Evolutionary conservation across 768 basidiomycete genomes (phyloP), one percentile per base, ranked within the genome.

Genomic region (Butyriboletus loyo): DNA sequence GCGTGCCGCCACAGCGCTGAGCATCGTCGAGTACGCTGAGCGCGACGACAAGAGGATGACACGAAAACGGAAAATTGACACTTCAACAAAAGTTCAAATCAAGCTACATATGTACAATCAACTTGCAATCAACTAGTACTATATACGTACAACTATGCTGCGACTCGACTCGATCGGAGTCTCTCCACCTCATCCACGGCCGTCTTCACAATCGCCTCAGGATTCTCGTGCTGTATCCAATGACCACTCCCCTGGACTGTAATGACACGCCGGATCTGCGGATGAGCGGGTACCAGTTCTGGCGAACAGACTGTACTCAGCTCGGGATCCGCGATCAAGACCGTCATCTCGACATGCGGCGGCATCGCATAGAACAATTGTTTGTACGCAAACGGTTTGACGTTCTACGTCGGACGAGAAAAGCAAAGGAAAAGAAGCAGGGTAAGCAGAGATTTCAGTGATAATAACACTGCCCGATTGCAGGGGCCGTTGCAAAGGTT

Each of bases 1-100:
- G 31, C 87, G 78, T 3, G 86, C 86, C 27, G 86, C 86, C 43
- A 90, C 72, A 3, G 87, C 87, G 61, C 85, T 87, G 46, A 89
- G 72, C 86, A 87, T 87, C 24, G 30, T 50, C 24, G 30, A 11
- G 35, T 5, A 37, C 17, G 34, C 11, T 19, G 31, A 42, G 34
- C 14, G 30, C 13, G 24, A 25, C 14, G n/a, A 37, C 22, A 13
- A 47, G 28, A 28, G 14, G 6, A 40, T 14, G 21, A 41, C 19
- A 34, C 49, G 17, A 47, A 52, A 50, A 55, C 2, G 49, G 53
- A 36, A 54, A 56, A 14, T 36, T 15, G 32, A 53, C 47, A 36
- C 46, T 34, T 35, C 4, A 5, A 40, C 13, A 7, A 38, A 13
- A 38, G 4, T 15, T 6, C 15, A 15, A 21, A 35, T 35, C 17